A percentile compares a stretch with the other conserved stretches of the same genome.
Conservation (phyloP, 1,284 basidiomycete genomes). For the Apiotrichum veenhuisii region DNA sequence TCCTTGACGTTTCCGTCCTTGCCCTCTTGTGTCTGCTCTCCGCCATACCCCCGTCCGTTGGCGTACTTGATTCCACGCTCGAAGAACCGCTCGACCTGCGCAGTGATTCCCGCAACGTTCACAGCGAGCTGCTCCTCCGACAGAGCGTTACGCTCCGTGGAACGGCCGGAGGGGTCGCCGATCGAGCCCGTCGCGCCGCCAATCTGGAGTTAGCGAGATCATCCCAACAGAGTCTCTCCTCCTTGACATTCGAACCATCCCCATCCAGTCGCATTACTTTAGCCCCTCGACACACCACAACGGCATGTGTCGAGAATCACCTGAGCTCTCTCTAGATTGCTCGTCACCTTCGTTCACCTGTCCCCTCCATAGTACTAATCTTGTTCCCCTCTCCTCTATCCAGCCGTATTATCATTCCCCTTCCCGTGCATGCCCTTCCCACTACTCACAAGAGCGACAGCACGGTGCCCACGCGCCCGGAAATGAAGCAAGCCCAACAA, state of each 20-base stretch:
- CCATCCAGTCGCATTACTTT: too few relatives aligned
- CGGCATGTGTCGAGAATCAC: too few relatives aligned
- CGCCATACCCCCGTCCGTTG: slow-evolving; percentile 26
- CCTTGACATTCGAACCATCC: too few relatives aligned
- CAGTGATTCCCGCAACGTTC: slow-evolving; percentile 67
- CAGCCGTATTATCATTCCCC: not conserved
- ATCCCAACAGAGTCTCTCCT: too few relatives aligned
- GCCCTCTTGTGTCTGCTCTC: not conserved
- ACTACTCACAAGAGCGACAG: slow-evolving; percentile 69
- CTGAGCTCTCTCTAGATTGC: too few relatives aligned
- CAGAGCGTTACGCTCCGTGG: slow-evolving; percentile 73
- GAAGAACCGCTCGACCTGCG: slow-evolving; percentile 71
- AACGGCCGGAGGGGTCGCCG: slow-evolving; percentile 90
- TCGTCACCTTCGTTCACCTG: too few relatives aligned
- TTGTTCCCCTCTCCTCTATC: not conserved
- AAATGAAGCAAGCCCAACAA: slow-evolving; percentile 84
- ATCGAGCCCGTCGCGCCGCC: slow-evolving; percentile 95
- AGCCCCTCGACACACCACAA: too few relatives aligned
- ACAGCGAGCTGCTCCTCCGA: slow-evolving; percentile 58
- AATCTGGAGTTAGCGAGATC: slow-evolving; percentile 58
- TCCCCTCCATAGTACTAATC: too few relatives aligned
- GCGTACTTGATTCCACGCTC: slow-evolving; percentile 63
- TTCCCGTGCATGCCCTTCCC: not conserved
- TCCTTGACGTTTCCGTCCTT: not conserved
- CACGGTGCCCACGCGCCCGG: slow-evolving; percentile 71